These are phyloP conservation scores for Nidula niveotomentosa DNA, from an alignment of 1,284 basidiomycete genomes.

Conservation along the genomic window DNA sequence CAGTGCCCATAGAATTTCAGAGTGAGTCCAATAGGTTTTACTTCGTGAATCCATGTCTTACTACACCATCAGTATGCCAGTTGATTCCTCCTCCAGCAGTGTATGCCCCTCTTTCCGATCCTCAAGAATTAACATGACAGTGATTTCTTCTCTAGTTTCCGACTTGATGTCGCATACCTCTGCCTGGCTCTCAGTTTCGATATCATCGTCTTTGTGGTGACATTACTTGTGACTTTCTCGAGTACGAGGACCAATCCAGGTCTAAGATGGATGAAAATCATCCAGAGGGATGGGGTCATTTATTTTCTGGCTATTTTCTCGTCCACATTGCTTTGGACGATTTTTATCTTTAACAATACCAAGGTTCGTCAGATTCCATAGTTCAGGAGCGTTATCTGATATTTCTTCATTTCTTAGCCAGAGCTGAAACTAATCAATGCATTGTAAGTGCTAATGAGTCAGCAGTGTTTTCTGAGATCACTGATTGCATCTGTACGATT, in stretches of 20 bases:
- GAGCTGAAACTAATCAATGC: constrained; percentile 11
- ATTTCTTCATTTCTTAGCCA: not conserved
- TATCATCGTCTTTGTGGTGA: constrained; percentile 11
- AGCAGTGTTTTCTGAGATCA: too few relatives aligned
- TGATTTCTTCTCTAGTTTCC: constrained; percentile 4
- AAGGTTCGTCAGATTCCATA: constrained; percentile 4
- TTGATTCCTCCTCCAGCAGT: not conserved
- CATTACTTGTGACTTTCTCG: constrained; percentile 9
- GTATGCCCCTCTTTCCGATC: not conserved
- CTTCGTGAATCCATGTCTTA: constrained; percentile 6
- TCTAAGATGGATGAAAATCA: constrained; percentile 11
- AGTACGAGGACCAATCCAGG: constrained; percentile 8
- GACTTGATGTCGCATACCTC: constrained; percentile 11
- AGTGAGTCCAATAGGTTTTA: constrained; percentile 2
- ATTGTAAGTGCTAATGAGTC: constrained; percentile 5
- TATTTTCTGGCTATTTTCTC: constrained; percentile 17
- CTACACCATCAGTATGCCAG: not conserved
- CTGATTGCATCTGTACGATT: too few relatives aligned
- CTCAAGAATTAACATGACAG: not conserved
- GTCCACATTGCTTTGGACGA: constrained; percentile 14
- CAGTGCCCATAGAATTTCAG: constrained; percentile 1
- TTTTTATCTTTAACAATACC: constrained; percentile 1
- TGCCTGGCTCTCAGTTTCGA: constrained; percentile 15
- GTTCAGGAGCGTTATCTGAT: not conserved
- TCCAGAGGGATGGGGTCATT: constrained; percentile 13